A percentile compares a stretch with the other conserved stretches of the same genome.
These are phyloP conservation scores for Penicillium tannophilum DNA, from an alignment of 495 filamentous ascomycete species.

Conservation along the genomic window DNA sequence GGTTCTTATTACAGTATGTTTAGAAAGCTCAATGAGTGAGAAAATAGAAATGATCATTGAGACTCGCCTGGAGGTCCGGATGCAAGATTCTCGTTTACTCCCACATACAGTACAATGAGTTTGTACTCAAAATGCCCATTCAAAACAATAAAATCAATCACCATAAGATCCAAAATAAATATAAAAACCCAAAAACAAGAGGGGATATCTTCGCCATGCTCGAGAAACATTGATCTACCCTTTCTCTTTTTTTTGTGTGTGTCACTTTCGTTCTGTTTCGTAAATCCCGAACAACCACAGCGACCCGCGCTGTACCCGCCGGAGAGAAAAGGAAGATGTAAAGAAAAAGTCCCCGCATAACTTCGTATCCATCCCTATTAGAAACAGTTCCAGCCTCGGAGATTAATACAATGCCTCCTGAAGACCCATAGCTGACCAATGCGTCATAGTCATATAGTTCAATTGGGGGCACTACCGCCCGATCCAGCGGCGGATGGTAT, in stretches of 20 bases:
- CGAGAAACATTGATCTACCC: slow-evolving; percentile 21
- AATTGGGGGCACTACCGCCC: slow-evolving; percentile 32
- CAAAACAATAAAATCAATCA: neutral
- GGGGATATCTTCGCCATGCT: slow-evolving; percentile 32
- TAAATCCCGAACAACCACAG: slow-evolving; percentile 7
- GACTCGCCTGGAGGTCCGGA: neutral
- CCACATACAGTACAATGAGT: neutral
- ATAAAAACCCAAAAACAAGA: slow-evolving; percentile 21
- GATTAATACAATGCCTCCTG: neutral
- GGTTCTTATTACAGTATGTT: neutral
- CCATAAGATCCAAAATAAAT: neutral
- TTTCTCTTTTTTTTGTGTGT: slow-evolving; percentile 10
- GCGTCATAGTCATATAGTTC: neutral
- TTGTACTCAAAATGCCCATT: neutral
- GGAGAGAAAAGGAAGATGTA: slow-evolving; percentile 9
- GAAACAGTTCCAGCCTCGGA: neutral
- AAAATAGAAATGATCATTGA: neutral
- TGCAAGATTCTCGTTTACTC: slow-evolving; percentile 5
- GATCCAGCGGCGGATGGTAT: slow-evolving; percentile 48
- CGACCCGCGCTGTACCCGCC: slow-evolving; percentile 28
- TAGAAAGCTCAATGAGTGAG: neutral
- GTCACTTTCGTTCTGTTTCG: slow-evolving; percentile 3
- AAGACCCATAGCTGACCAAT: neutral
- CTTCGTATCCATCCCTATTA: neutral
- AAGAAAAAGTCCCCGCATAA: slow-evolving; percentile 6